Evolutionary conservation across 2,329 filamentous ascomycete species (phyloP).

Genomic region (Grosmannia serpens): DNA sequence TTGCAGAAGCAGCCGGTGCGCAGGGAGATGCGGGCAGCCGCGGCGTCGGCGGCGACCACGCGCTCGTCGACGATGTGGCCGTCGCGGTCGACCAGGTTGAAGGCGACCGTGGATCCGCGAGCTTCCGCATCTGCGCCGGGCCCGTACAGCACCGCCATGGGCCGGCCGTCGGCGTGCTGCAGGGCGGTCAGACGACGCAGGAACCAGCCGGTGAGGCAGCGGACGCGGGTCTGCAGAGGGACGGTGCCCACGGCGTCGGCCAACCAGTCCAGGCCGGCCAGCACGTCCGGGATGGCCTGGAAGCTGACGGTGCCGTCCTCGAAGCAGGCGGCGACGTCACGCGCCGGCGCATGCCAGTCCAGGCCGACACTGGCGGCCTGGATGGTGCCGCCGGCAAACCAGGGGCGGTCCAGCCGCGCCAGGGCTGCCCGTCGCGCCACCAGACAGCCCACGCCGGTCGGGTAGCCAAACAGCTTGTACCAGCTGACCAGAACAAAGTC

Average conservation of each 20-base stretch:
- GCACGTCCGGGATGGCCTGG: conserved; percentile 26
- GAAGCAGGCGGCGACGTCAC: conserved; percentile 19
- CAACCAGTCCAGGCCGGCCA: conserved; percentile 25
- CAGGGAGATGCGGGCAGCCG: conserved; percentile 23
- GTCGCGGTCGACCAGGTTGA: conserved; percentile 24
- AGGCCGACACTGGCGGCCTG: conserved; percentile 19
- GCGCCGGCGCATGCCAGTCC: conserved; percentile 20
- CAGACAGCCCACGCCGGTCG: conserved; percentile 29
- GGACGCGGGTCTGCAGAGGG: conserved; percentile 20
- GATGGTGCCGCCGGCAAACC: conserved; percentile 29
- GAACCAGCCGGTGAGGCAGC: conserved; percentile 25
- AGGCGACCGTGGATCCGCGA: conserved; percentile 26
- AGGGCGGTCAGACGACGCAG: conserved; percentile 20
- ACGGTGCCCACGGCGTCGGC: conserved; percentile 15
- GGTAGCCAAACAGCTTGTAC: conserved; percentile 31
- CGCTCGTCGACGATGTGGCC: conserved; percentile 25
- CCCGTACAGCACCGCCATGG: conserved; percentile 24
- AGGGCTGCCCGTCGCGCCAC: conserved; percentile 22
- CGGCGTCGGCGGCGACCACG: conserved; percentile 22
- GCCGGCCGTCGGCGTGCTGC: conserved; percentile 20
- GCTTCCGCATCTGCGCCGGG: conserved; percentile 14
- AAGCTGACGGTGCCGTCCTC: conserved; percentile 31
- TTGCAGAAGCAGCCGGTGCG: conserved; percentile 32
- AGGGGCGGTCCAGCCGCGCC: conserved; percentile 21
- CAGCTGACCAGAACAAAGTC: conserved; percentile 28